Base-by-base conservation (phyloP, 2,329 filamentous ascomycete species). In the Cercospora zeae-maydis region DNA sequence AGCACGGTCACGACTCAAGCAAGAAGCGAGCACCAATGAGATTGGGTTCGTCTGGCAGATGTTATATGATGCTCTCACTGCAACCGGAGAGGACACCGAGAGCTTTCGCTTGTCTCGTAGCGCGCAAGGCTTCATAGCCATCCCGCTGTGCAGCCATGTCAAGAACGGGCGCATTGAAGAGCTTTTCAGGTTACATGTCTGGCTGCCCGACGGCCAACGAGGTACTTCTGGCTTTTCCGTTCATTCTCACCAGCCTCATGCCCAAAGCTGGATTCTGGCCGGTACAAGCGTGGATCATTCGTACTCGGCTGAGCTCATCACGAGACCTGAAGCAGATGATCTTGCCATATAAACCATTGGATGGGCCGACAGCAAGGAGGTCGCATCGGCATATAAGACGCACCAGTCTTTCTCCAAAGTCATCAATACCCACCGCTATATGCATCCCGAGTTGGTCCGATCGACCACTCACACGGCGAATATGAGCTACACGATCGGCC, bases 211-310 rank as follows among this genome's bases (percentile, higher is more conserved):
- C 56, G 71, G 71, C 1, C 42, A 71, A 24, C 70, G 73, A 21
- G 73, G 72, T 2, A 72, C 70, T 31, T 59, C 57, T 0, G 67
- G 69, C 3, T 69, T 74, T 10, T 62, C 63, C 1, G 65, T 78
- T 13, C 76, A 77, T 59, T 73, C 73, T 1, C 76, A 78, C 49
- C 75, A 78, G 56, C 61, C 72, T 1, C 75, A 73, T 58, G 75
- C 68, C 0, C 74, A 77, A 61, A 76, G 75, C 61, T 78, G 76
- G 75, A 70, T 77, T 8, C 65, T 78, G 11, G 73, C 73, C 0
- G 77, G 76, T 9, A 63, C 74, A 57, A 75, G 72, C 1, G 66
- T n/a, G 6, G 74, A 78, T 60, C 42, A 54, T 14, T n/a, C 49
- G 7, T 69, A 71, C 49, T 62, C 63, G 8, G 77, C 74, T 55